Percentiles rank a stretch among this genome's conserved stretches.
These are phyloP conservation scores for Wickerhamiella occidentalis DNA, from an alignment of 805 yeast species.

Conservation along the genomic window DNA sequence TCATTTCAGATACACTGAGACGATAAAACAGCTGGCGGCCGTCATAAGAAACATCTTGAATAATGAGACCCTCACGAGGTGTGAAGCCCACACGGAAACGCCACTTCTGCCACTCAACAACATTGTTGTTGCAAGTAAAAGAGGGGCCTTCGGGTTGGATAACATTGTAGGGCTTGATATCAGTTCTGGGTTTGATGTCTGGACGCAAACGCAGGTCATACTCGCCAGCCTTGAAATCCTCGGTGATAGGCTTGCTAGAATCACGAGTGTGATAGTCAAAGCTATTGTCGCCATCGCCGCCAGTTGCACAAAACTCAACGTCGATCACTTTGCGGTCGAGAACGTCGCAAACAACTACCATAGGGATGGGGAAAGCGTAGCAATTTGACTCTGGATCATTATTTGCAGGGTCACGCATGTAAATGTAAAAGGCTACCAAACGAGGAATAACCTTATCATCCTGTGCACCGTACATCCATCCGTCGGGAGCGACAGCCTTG, in stretches of 20 bases:
- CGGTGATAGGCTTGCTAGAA: conserved; percentile 41
- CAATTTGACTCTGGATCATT: conserved; percentile 35
- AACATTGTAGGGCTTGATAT: conserved; percentile 60
- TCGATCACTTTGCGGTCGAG: conserved; percentile 48
- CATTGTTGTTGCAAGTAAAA: conserved; percentile 45
- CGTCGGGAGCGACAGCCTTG: conserved; percentile 20
- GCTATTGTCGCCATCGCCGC: conserved; percentile 54
- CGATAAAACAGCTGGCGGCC: conserved; percentile 70
- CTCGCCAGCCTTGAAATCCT: conserved; percentile 48
- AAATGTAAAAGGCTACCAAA: conserved; percentile 58
- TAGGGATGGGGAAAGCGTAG: conserved; percentile 61
- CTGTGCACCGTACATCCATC: conserved; percentile 78
- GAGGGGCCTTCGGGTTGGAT: conserved; percentile 84
- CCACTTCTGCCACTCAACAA: conserved; percentile 75
- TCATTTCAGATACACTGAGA: conserved; percentile 66
- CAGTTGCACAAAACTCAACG: conserved; percentile 64
- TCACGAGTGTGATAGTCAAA: conserved; percentile 47
- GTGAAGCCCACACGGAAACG: conserved; percentile 58
- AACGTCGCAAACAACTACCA: conserved; percentile 61
- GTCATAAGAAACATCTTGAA: conserved; percentile 61
- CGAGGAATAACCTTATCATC: conserved; percentile 33
- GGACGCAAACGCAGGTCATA: conserved; percentile 59
- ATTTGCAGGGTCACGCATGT: conserved; percentile 52
- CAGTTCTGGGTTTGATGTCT: conserved; percentile 43
- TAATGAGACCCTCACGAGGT: conserved; percentile 67